Evolutionary conservation across 108 stramenopile species (phyloP), one percentile per base, ranked within the genome.

Genomic region (Stephanodiscus triporus): DNA sequence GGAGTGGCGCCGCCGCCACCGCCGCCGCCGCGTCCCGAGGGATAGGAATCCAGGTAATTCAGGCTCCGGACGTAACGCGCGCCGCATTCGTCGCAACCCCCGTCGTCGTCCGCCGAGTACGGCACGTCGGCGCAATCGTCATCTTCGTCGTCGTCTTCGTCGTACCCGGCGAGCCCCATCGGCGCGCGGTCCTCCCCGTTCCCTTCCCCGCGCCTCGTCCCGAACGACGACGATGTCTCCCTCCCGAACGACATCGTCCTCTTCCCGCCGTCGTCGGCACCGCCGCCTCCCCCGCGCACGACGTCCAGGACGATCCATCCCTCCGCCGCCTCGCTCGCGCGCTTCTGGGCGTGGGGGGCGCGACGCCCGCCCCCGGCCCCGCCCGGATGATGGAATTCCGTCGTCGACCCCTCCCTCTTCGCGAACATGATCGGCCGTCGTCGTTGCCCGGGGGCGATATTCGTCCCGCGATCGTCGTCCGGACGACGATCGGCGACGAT

Each of bases 261-360:
- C n/a, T n/a, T n/a, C n/a, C n/a, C 34, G 62, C 71, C 24, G 79
- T 68, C 56, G 29, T 7, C 10, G 27, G 29, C 56, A 5, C 0
- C 29, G 16, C 6, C 43, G 13, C 14, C 16, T 34, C 26, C 53
- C 26, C 26, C 11, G 17, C 51, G 19, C 24, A 19, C 51, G 14
- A 93, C 84, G 22, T 89, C 70, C 22, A 97, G 73, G 0, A 81
- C 73, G 19, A 90, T 72, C 96, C 96, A 97, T 43, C 85, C 85
- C 80, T 97, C 96, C 2, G 79, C 80, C 48, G 95, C 96, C 73
- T 97, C 91, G 29, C 81, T 82, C 22, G 91, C 82, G 57, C 85
- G 83, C 68, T 92, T 88, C 82, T 87, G 90, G 6, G 92, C 92
- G 77, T 91, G 95, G 36, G 86, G 84, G 24, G 83, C 86, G 42